Percentiles rank a stretch among this genome's conserved stretches.
Evolutionary conservation across 202 grass and related monocot genomes (phyloP).

Genomic region (Digitaria exilis): DNA sequence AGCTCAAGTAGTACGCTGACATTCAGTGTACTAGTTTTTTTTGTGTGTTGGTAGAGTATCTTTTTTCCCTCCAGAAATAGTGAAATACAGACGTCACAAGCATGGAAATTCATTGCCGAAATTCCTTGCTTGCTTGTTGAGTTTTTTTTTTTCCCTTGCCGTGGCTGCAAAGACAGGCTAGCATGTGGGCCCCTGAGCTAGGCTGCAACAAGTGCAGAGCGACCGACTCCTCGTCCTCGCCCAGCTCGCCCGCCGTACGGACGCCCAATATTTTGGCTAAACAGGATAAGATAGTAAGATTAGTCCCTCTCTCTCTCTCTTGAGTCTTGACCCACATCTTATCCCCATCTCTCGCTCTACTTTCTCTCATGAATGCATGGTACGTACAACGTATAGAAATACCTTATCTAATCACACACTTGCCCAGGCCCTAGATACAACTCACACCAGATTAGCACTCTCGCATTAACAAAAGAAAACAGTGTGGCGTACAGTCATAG

Average conservation of each 20-base stretch:
- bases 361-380: background rate
- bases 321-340: background rate
- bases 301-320: background rate
- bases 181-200: background rate
- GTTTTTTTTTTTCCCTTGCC: background rate
- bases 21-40: too few species aligned
- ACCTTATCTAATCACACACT: constrained; percentile 37
- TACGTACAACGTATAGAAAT: constrained; percentile 23
- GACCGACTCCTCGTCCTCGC: background rate
- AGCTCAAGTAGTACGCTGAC: too few species aligned
- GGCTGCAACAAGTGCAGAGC: background rate
- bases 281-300: constrained; percentile 28
- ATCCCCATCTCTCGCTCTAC: background rate
- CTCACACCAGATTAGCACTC: constrained; percentile 16
- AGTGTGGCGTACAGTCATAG: constrained; percentile 43
- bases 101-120: too few species aligned
- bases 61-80: too few species aligned
- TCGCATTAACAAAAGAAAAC: background rate
- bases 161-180: background rate
- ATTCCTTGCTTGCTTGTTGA: background rate
- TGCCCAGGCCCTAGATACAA: background rate
- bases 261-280: background rate
- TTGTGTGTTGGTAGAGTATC: too few species aligned
- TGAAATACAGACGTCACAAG: too few species aligned
- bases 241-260: background rate